Evolutionary conservation across 1,284 basidiomycete genomes (phyloP), one percentile per base, ranked within the genome.

Genomic region (Cutaneotrichosporon sp.): DNA sequence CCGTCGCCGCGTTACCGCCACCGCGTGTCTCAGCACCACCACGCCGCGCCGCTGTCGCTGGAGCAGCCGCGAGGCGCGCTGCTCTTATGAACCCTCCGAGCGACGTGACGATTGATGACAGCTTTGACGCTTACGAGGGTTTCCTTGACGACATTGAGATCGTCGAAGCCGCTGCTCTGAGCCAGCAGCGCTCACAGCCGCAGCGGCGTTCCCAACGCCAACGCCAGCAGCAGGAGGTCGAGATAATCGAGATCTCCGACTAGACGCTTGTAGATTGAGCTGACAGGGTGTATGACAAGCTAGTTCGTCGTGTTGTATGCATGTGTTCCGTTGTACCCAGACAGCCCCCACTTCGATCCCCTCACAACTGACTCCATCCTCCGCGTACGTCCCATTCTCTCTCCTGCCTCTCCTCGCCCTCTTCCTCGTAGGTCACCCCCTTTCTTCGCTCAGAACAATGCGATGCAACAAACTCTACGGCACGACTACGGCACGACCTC

Each of bases 401-500:
- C 40, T 42, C 14, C 40, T 2, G 10, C 42, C 42, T 18, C 42
- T 18, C 18, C 42, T 4, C 42, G 2, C 18, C 18, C 18, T 46
- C 18, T 2, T 42, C 10, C 18, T 18, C 42, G 3, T n/a, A 16
- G 7, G 16, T 18, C 7, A 18, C 42, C 14, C 10, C 49, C 10
- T 8, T 30, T 51, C 22, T 51, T 18, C 16, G 42, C 42, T 18
- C 16, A 58, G 63, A 64, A 64, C 32, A 46, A 59, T 65, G 64
- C 60, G 50, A 62, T 62, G 60, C 47, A 62, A 64, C 62, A 55
- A 51, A 22, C 6, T 14, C 70, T 74, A 96, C 73, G 90, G 89
- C 65, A 97, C 88, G 62, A 97, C 70, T 74, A 96, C 73, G 90
- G 89, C 65, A 97, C 89, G 62, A 97, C 90, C 75, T 90, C 87